A percentile compares a stretch with the other conserved stretches of the same genome.
phyloP scores from a whole-genome alignment of 805 yeast species.

The Yarrowia sp. region DNA sequence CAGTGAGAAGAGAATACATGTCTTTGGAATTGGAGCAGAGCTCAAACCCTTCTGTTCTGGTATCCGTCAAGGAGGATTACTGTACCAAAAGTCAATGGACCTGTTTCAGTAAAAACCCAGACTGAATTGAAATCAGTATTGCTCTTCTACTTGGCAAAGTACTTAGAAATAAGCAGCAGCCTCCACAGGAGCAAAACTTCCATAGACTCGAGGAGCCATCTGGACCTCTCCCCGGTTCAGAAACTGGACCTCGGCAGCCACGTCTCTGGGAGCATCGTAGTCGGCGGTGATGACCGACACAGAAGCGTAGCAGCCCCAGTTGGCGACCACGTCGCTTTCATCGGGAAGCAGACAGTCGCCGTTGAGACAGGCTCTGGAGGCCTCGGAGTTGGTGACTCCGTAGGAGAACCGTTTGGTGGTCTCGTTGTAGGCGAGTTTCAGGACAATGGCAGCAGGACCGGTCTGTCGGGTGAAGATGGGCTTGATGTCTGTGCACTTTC shows the following conservation, averaged over 20 bases:
- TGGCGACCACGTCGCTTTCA: slow-evolving; percentile 17
- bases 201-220: slow-evolving; percentile 25
- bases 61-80: too few relatives aligned
- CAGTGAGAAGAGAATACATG: too few relatives aligned
- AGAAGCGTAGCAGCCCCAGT: slow-evolving; percentile 26
- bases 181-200: slow-evolving; percentile 7
- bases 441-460: neutral
- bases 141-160: too few relatives aligned
- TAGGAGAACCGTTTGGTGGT: slow-evolving; percentile 4
- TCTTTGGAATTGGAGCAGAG: too few relatives aligned
- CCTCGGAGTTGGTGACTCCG: slow-evolving; percentile 12
- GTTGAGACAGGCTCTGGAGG: slow-evolving; percentile 14
- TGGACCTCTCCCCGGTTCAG: slow-evolving; percentile 7
- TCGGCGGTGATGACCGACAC: slow-evolving; percentile 23
- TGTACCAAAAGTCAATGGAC: too few relatives aligned
- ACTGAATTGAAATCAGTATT: too few relatives aligned
- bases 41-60: too few relatives aligned
- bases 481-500: slow-evolving; percentile 23
- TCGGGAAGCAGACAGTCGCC: slow-evolving; percentile 30
- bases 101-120: too few relatives aligned
- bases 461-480: slow-evolving; percentile 36
- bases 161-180: neutral
- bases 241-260: slow-evolving; percentile 28
- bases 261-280: slow-evolving; percentile 36
- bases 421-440: slow-evolving; percentile 16